Evolutionary conservation across 495 filamentous ascomycete genomes (phyloP), one percentile per base, ranked within the genome.

Genomic region (Penicillium pancosmium): DNA sequence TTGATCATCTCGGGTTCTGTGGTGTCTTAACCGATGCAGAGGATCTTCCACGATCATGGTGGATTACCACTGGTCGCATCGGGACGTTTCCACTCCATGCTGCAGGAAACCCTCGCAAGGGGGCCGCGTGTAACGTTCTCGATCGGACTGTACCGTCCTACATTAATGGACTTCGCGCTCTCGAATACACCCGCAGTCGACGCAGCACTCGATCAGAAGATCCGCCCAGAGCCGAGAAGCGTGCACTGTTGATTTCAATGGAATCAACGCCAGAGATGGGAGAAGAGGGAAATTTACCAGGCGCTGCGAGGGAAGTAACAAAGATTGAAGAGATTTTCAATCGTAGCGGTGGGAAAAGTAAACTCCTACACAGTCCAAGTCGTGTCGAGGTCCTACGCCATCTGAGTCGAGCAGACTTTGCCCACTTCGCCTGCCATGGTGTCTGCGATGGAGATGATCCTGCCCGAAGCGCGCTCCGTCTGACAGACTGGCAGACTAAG

Each of bases 401-500:
- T 18, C 52, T 55, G 4, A 18, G 7, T 16, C 35, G 40, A 55
- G 40, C 55, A 15, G 61, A 53, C 18, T 58, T 9, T 44, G 41
- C 41, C n/a, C 41, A 66, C 44, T 59, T 66, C 19, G 63, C 60
- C 31, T 59, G 60, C 52, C 62, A 65, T 51, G 62, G 52, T 40
- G 19, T 34, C 43, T 60, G 53, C 9, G 59, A 65, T 25, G 23
- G 31, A 15, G 38, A 62, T 10, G 62, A 65, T 36, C 62, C 62
- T 13, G 48, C 55, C 1, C 21, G 36, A 34, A 62, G 59, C 43
- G 46, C 52, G 10, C 57, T 66, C 31, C 50, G 59, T 35, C 55
- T 66, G 4, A 33, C 21, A 21, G 64, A 66, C 36, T 55, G 50
- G 55, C 38, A 33, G 12, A 47, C 35, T 3, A 60, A 52, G 6